A percentile compares a stretch with the other conserved stretches of the same genome.
phyloP scores from a whole-genome alignment of 345 rosid genomes.

The Firmiana major region DNA sequence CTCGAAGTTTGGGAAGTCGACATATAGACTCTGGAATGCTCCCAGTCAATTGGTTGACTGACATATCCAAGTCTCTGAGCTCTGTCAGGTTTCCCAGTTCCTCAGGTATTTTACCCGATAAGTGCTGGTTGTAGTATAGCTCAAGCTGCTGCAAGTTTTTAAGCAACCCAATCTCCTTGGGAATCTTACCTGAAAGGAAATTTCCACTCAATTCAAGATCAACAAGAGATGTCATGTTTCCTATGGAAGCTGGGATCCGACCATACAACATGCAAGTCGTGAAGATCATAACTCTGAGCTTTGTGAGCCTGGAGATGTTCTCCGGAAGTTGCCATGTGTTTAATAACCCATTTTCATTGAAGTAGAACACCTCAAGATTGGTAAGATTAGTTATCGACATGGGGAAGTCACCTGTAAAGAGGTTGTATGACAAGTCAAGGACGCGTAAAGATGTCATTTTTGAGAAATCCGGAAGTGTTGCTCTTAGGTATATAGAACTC shows the following conservation, averaged over 20 bases:
- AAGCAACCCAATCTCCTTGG: conserved; percentile 65
- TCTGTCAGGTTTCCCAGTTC: conserved; percentile 83
- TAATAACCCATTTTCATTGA: conserved; percentile 47
- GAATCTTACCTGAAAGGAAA: conserved; percentile 62
- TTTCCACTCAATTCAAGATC: conserved; percentile 90
- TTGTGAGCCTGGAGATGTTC: conserved; percentile 44
- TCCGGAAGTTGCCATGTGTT: conserved; percentile 59
- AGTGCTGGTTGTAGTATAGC: conserved; percentile 72
- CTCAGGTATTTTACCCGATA: conserved; percentile 71
- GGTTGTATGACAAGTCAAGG: conserved; percentile 68
- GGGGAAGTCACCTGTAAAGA: conserved; percentile 66
- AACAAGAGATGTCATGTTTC: conserved; percentile 70
- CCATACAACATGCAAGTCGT: conserved; percentile 64
- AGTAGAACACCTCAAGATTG: conserved; percentile 44
- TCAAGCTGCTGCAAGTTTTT: conserved; percentile 71
- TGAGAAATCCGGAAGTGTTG: conserved; percentile 67
- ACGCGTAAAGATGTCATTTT: conserved; percentile 44
- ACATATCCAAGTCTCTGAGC: conserved; percentile 78
- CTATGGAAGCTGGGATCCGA: conserved; percentile 66
- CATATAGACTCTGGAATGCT: conserved; percentile 73
- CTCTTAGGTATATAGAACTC: conserved; percentile 33
- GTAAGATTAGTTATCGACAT: conserved; percentile 56
- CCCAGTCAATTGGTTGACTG: conserved; percentile 73
- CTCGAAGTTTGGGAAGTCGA: conserved; percentile 68
- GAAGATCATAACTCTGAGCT: conserved; percentile 61